phyloP scores from a whole-genome alignment of 2,329 filamentous ascomycete genomes.

The Alternaria sp. region DNA sequence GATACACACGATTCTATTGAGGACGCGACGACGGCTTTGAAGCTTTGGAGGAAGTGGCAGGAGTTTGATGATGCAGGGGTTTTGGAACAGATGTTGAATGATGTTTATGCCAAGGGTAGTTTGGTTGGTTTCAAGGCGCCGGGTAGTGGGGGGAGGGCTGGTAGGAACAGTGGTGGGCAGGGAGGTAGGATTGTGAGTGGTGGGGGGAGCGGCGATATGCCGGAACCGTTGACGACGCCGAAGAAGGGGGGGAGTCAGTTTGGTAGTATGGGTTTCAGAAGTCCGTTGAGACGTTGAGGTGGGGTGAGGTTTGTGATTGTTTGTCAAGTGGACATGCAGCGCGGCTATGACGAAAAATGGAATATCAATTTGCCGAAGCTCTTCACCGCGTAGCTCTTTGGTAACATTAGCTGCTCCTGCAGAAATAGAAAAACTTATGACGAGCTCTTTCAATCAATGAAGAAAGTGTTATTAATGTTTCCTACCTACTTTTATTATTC shows the following conservation, averaged over 20 bases:
- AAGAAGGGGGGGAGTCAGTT: constrained; percentile 53
- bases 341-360: no score
- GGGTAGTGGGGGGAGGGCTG: constrained; percentile 31
- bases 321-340: neutral
- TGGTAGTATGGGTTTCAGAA: constrained; percentile 50
- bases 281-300: constrained; percentile 37
- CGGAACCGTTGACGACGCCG: constrained; percentile 64
- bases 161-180: constrained; percentile 16
- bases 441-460: no score
- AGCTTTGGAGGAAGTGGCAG: constrained; percentile 86
- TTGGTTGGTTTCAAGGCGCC: constrained; percentile 57
- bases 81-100: constrained; percentile 81
- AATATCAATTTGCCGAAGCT: no score
- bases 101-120: constrained; percentile 77
- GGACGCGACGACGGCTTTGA: constrained; percentile 88
- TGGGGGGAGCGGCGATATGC: constrained; percentile 60
- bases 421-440: no score
- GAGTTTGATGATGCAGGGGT: constrained; percentile 89
- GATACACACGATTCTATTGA: constrained; percentile 95
- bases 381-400: no score
- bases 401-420: no score
- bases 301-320: neutral
- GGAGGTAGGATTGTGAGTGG: constrained; percentile 2
- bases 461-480: no score
- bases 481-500: neutral